A percentile compares a stretch with the other conserved stretches of the same genome.
phyloP scores from a whole-genome alignment of 495 filamentous ascomycete genomes.

The Halenospora varia region DNA sequence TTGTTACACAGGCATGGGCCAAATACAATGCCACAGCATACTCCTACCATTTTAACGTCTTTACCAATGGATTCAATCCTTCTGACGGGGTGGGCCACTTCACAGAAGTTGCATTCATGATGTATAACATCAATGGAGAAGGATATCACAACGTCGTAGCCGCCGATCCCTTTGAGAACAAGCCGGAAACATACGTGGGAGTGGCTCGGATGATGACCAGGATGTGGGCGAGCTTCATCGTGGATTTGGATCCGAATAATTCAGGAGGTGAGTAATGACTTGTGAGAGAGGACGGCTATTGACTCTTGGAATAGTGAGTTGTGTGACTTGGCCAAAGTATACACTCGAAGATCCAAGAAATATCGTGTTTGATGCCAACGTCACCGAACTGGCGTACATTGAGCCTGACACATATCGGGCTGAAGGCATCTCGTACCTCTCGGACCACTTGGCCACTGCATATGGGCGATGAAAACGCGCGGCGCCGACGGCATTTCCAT shows the following conservation, averaged over 20 bases:
- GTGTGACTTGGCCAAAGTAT: conserved; percentile 11
- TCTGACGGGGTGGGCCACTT: conserved; percentile 35
- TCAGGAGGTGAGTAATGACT: conserved; percentile 4
- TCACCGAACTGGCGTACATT: conserved; percentile 10
- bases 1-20: conserved; percentile 35
- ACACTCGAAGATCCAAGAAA: not conserved
- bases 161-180: conserved; percentile 30
- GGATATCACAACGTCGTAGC: conserved; percentile 26
- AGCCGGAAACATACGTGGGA: conserved; percentile 17
- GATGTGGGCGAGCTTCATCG: conserved; percentile 41
- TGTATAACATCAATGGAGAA: conserved; percentile 33
- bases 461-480: not conserved
- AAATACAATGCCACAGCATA: conserved; percentile 30
- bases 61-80: conserved; percentile 20
- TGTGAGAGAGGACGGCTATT: no score
- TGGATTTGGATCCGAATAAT: conserved; percentile 34
- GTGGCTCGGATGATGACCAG: conserved; percentile 38
- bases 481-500: no score
- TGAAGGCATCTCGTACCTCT: conserved; percentile 4
- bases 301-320: conserved; percentile 1
- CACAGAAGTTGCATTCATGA: conserved; percentile 42
- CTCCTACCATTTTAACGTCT: conserved; percentile 40
- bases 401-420: conserved; percentile 12
- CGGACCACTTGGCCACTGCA: not conserved
- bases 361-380: conserved; percentile 16